phyloP scores from a whole-genome alignment of 352 stramenopile species.

The Phytophthora hibernalis region DNA sequence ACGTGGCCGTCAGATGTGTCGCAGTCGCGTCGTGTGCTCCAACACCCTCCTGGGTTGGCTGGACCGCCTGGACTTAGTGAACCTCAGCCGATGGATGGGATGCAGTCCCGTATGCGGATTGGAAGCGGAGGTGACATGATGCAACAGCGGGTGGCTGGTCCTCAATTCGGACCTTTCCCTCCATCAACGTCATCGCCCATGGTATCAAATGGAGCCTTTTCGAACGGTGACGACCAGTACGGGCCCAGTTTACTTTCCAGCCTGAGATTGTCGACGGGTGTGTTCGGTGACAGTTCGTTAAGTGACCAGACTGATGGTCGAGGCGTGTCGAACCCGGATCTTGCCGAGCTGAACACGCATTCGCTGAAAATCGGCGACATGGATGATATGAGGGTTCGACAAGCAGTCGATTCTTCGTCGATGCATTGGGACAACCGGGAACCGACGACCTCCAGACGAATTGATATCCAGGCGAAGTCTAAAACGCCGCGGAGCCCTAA shows the following conservation, averaged over 20 bases:
- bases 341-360: slow-evolving; percentile 75
- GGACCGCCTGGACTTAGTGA: slow-evolving; percentile 40
- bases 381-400: slow-evolving; percentile 18
- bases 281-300: slow-evolving; percentile 34
- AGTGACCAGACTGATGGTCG: slow-evolving; percentile 6
- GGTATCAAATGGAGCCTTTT: slow-evolving; percentile 19
- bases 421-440: slow-evolving; percentile 17
- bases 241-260: slow-evolving; percentile 37
- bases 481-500: slow-evolving; percentile 36
- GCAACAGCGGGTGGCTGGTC: slow-evolving; percentile 14
- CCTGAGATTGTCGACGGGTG: slow-evolving; percentile 32
- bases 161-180: slow-evolving; percentile 27
- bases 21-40: slow-evolving; percentile 51
- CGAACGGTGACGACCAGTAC: slow-evolving; percentile 32
- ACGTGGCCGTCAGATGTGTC: slow-evolving; percentile 22
- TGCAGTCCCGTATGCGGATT: slow-evolving; percentile 14
- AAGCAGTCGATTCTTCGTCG: slow-evolving; percentile 23
- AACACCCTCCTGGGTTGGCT: slow-evolving; percentile 54
- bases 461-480: slow-evolving; percentile 39
- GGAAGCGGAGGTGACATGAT: slow-evolving; percentile 17
- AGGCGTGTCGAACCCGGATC: slow-evolving; percentile 49
- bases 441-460: slow-evolving; percentile 33
- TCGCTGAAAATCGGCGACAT: slow-evolving; percentile 64
- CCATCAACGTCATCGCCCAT: slow-evolving; percentile 19
- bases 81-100: slow-evolving; percentile 10